Conservation (phyloP, 106 monocot genomes). For the Allium fistulosum region DNA sequence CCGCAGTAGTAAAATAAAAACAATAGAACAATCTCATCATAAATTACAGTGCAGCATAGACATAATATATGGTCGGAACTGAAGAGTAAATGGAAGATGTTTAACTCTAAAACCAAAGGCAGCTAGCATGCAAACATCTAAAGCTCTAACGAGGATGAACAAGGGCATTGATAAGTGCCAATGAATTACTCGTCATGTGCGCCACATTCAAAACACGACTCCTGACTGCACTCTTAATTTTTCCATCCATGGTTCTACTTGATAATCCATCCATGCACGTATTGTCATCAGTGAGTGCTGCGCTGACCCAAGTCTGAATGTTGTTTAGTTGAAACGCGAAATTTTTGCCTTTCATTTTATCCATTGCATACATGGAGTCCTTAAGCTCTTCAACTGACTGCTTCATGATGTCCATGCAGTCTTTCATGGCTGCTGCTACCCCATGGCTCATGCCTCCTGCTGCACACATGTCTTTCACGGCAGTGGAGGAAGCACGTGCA, state of each 20-base stretch:
- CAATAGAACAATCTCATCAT: too few relatives aligned
- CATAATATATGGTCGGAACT: too few relatives aligned
- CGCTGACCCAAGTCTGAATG: constrained; percentile 51
- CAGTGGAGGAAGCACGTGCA: constrained; percentile 8
- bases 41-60: too few relatives aligned
- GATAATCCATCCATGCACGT: constrained; percentile 42
- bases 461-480: constrained; percentile 1
- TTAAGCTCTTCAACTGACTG: constrained; percentile 24
- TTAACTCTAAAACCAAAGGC: too few relatives aligned
- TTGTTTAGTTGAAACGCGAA: constrained; percentile 13
- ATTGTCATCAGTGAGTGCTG: constrained; percentile 36
- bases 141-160: not conserved
- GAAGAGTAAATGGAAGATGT: too few relatives aligned
- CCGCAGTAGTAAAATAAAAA: too few relatives aligned
- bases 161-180: constrained; percentile 28
- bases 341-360: constrained; percentile 4
- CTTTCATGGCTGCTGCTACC: constrained; percentile 18
- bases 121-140: too few relatives aligned
- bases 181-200: constrained; percentile 32
- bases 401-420: constrained; percentile 8
- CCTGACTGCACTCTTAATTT: constrained; percentile 21
- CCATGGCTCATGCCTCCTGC: constrained; percentile 2
- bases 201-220: constrained; percentile 17
- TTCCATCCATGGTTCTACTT: not conserved
- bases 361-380: constrained; percentile 17